phyloP scores from a whole-genome alignment of 2,329 filamentous ascomycete genomes.

The Sporothrix variecibatus region DNA sequence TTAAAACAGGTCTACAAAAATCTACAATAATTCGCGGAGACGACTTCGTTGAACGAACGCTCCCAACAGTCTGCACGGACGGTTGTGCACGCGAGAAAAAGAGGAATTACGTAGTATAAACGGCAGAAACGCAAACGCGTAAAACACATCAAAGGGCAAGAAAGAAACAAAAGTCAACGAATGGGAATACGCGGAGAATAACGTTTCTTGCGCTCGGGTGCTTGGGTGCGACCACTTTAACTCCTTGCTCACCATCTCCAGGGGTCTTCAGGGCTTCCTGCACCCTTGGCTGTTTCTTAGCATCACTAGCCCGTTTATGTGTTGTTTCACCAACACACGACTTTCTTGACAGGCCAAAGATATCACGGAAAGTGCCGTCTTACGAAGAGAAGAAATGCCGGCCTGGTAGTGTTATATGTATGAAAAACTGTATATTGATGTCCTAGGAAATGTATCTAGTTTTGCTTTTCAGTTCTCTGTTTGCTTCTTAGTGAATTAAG shows the following conservation, averaged over 20 bases:
- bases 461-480: too few relatives aligned
- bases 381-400: neutral
- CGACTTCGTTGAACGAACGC: neutral
- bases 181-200: neutral
- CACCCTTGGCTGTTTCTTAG: neutral
- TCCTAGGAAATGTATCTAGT: too few relatives aligned
- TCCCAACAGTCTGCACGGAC: neutral
- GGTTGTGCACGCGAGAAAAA: neutral
- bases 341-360: neutral
- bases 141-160: neutral
- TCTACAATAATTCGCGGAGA: neutral
- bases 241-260: neutral
- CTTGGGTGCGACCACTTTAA: neutral
- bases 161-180: neutral
- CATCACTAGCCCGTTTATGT: neutral
- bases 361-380: neutral
- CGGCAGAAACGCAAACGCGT: conserved; percentile 7
- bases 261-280: neutral
- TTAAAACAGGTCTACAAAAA: neutral
- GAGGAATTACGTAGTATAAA: neutral
- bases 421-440: too few relatives aligned
- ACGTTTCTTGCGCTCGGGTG: neutral
- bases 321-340: conserved; percentile 9
- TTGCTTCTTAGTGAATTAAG: too few relatives aligned
- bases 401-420: too few relatives aligned